Evolutionary conservation across 257 asterid species (phyloP).

Genomic region (Rubia yunnanensis): DNA sequence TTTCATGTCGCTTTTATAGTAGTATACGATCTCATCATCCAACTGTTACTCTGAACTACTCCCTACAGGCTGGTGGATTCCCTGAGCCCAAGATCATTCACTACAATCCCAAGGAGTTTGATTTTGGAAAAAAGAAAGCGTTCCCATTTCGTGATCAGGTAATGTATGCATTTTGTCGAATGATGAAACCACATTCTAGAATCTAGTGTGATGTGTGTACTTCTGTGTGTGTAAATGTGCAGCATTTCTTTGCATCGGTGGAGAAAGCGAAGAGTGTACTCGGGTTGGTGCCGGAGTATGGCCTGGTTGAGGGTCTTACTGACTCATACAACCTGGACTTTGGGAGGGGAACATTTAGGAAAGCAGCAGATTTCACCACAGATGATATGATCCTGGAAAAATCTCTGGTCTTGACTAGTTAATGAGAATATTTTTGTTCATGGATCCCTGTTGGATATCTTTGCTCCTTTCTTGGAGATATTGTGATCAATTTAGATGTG

Average conservation of each 20-base stretch:
- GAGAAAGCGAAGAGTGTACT: constrained; percentile 87
- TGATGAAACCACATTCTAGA: neutral
- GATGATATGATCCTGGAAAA: constrained; percentile 90
- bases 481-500: neutral
- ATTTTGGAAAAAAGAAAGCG: constrained; percentile 93
- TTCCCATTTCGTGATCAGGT: constrained; percentile 99
- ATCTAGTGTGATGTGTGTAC: neutral
- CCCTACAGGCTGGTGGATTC: constrained; percentile 80
- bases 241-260: constrained; percentile 92
- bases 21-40: neutral
- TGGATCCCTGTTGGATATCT: neutral
- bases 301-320: constrained; percentile 68
- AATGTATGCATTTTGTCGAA: neutral
- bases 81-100: constrained; percentile 96
- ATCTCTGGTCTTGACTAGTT: constrained; percentile 43
- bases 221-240: constrained; percentile 18
- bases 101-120: constrained; percentile 91
- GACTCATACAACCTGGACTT: constrained; percentile 94
- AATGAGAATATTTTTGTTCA: constrained; percentile 14
- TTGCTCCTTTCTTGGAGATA: neutral
- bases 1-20: too few relatives aligned
- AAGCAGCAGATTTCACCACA: constrained; percentile 88
- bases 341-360: constrained; percentile 86
- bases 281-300: constrained; percentile 71
- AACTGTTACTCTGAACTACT: neutral